These are phyloP conservation scores for Monilinia polystroma DNA, from an alignment of 2,329 filamentous ascomycete species.

Conservation along the genomic window DNA sequence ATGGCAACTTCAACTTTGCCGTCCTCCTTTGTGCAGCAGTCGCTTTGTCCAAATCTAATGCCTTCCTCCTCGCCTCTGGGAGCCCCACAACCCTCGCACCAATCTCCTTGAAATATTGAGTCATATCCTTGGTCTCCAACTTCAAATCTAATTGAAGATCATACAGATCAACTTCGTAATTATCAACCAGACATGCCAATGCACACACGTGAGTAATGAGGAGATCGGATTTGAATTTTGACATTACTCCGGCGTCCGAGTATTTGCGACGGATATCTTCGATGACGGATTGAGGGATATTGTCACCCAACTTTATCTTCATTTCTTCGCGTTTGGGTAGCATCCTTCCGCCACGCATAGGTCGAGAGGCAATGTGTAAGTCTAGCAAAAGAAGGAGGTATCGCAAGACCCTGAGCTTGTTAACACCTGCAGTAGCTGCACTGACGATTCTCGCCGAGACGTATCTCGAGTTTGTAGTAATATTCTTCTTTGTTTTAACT, in stretches of 20 bases:
- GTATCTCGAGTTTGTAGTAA: conserved; percentile 58
- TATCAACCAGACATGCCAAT: conserved; percentile 69
- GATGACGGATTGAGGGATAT: conserved; percentile 60
- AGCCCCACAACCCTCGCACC: conserved; percentile 60
- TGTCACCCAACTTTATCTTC: conserved; percentile 51
- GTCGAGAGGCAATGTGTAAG: conserved; percentile 51
- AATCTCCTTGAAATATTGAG: conserved; percentile 72
- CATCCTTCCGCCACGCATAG: conserved; percentile 46
- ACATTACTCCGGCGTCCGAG: conserved; percentile 60
- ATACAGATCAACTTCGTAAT: conserved; percentile 69
- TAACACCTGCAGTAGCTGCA: conserved; percentile 47
- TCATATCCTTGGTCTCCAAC: conserved; percentile 68
- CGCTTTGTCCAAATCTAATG: conserved; percentile 59
- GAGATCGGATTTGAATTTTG: conserved; percentile 70
- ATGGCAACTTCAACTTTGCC: conserved; percentile 72
- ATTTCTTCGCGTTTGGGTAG: conserved; percentile 64
- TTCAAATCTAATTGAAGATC: conserved; percentile 70
- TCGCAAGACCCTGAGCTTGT: conserved; percentile 58
- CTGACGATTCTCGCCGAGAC: conserved; percentile 60
- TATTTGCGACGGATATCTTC: conserved; percentile 70
- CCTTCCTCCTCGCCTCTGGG: conserved; percentile 49
- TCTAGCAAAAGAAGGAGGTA: conserved; percentile 59
- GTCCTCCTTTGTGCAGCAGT: conserved; percentile 60
- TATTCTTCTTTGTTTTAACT: conserved; percentile 55
- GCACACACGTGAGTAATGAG: conserved; percentile 72